Evolutionary conservation across 108 stramenopile species (phyloP), one percentile per base, ranked within the genome.

Genomic region (Nannochloropsis salina): DNA sequence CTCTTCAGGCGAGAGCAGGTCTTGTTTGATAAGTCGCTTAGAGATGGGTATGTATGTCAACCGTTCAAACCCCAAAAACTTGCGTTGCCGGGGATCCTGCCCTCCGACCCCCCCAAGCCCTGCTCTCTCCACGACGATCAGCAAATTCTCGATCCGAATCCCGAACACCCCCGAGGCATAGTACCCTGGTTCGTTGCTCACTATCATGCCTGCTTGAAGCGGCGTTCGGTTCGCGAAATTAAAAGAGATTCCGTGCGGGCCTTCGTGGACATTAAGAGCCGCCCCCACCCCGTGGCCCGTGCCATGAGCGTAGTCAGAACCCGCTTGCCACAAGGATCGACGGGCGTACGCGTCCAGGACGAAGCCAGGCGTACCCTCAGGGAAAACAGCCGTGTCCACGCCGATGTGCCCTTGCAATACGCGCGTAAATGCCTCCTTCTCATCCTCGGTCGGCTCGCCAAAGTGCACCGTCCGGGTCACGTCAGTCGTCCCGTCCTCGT

Each of bases 261-360:
- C 98, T 84, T 99, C 99, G 84, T 99, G 99, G 3, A 99, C 99
- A 85, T 97, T 98, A 81, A 99, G 91, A 41, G 91, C 94, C 8
- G 97, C 95, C 9, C 99, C 99, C 42, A 99, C 97, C 41, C 99
- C 98, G 88, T 98, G 97, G 1, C 97, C 97, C 20, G 97, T 98
- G 9, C 99, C 99, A 90, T 99, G 99, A 42, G 92, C 93, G 89
- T 98, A 99, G 89, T 99, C 96, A n/a, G 93, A 93, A 31, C 97
- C 96, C 8, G 82, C 88, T 43, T 92, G 92, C 98, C 98, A 99
- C 43, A 99, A 87, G 18, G 92, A 82, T 80, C 92, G 90, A 21
- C 99, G 93, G 12, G 99, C 98, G 85, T 97, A 90, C n/a, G 93
- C 95, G 91, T 99, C 99, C 80, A 99, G 92, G 21, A 44, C 80